Evolutionary conservation across 179 eudicot genomes (phyloP).

Genomic region (Heliamphora pulchella): DNA sequence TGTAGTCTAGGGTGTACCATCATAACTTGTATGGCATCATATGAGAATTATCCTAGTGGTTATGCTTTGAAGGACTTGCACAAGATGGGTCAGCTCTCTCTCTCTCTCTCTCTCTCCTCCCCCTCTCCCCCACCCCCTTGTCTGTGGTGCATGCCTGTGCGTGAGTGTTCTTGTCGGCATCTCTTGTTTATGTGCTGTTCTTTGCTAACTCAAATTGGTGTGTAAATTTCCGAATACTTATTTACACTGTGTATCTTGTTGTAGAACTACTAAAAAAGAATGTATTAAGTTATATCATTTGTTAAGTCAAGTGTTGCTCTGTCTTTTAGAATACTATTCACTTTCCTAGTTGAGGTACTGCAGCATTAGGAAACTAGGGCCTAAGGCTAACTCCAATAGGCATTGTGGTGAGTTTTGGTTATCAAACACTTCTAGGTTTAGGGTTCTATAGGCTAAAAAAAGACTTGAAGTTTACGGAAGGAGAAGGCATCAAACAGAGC

Average conservation of each 20-base stretch:
- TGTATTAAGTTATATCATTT: not conserved
- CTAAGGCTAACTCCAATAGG: not conserved
- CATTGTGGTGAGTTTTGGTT: not conserved
- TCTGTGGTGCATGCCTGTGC: not conserved
- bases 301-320: not conserved
- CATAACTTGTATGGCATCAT: conserved; percentile 74
- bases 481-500: not conserved
- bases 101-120: conserved; percentile 12
- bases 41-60: conserved; percentile 91
- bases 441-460: not conserved
- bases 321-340: not conserved
- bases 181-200: not conserved
- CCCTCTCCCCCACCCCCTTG: not conserved
- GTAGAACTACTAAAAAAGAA: not conserved
- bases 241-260: not conserved
- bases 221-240: not conserved
- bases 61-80: conserved; percentile 69
- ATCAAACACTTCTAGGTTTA: not conserved
- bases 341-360: not conserved
- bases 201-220: not conserved
- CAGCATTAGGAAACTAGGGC: not conserved
- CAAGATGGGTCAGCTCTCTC: conserved; percentile 46
- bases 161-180: not conserved
- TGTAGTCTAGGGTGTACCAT: conserved; percentile 79
- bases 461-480: not conserved